Percentiles rank a stretch among this genome's conserved stretches.
Evolutionary conservation across 495 filamentous ascomycete genomes (phyloP).

Genomic region (Rhypophila decipiens): DNA sequence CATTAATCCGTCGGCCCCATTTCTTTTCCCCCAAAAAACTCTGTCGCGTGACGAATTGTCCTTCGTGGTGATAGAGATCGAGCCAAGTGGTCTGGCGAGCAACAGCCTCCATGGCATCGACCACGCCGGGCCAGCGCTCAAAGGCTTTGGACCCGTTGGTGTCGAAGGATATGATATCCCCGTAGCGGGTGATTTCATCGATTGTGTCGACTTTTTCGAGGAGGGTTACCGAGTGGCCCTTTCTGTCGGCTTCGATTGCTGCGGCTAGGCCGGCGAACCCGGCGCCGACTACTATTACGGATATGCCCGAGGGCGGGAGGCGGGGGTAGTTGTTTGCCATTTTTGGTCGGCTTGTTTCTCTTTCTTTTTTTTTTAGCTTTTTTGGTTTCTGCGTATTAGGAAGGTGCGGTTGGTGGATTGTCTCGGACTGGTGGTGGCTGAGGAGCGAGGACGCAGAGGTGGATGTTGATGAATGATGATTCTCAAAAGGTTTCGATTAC

Average conservation of each 20-base stretch:
- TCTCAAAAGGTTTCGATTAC: too few species aligned
- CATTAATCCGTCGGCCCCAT: slow-evolving; percentile 41
- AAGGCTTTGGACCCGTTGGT: slow-evolving; percentile 42
- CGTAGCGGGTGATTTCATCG: slow-evolving; percentile 39
- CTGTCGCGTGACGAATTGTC: slow-evolving; percentile 25
- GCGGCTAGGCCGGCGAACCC: slow-evolving; percentile 57
- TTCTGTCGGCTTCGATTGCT: slow-evolving; percentile 51
- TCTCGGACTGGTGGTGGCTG: not conserved
- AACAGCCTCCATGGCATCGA: slow-evolving; percentile 42
- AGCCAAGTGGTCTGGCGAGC: slow-evolving; percentile 37
- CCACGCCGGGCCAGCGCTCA: slow-evolving; percentile 42
- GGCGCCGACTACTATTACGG: slow-evolving; percentile 53
- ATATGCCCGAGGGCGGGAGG: slow-evolving; percentile 39
- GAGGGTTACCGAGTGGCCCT: slow-evolving; percentile 26
- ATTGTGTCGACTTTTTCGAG: slow-evolving; percentile 32
- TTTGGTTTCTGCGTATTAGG: not conserved
- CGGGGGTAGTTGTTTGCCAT: slow-evolving; percentile 18
- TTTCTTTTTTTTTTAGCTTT: not conserved
- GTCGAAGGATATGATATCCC: slow-evolving; percentile 49
- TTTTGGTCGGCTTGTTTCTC: not conserved
- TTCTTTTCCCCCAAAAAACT: slow-evolving; percentile 22
- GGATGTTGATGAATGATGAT: too few species aligned
- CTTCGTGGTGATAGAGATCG: slow-evolving; percentile 27
- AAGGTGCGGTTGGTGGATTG: not conserved
- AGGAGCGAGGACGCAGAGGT: too few species aligned